Percentiles rank a stretch among this genome's conserved stretches.
phyloP scores from a whole-genome alignment of 2,329 filamentous ascomycete species.

The Fusarium brevicatenulatum region DNA sequence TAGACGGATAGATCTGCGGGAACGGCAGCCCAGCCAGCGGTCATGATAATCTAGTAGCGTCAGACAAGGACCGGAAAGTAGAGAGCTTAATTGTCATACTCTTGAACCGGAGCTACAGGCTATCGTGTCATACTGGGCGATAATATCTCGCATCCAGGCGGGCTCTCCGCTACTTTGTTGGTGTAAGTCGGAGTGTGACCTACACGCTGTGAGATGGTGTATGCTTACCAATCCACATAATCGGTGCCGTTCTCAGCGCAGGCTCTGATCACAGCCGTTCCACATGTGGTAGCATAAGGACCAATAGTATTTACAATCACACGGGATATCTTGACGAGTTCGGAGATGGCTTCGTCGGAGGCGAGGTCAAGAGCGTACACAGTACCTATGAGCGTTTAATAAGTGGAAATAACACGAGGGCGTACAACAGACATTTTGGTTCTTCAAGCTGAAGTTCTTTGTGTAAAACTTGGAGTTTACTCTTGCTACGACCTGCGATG shows the following conservation, averaged over 20 bases:
- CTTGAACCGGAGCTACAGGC: conserved; percentile 22
- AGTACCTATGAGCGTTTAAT: background rate
- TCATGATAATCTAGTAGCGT: conserved; percentile 28
- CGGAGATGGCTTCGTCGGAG: background rate
- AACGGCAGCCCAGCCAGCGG: conserved; percentile 32
- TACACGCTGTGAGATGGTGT: background rate
- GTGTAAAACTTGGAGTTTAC: conserved; percentile 75
- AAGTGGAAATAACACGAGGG: background rate
- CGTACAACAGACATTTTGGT: conserved; percentile 3
- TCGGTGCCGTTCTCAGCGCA: conserved; percentile 37
- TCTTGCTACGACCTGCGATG: conserved; percentile 78
- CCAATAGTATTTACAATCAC: conserved; percentile 29
- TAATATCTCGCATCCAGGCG: conserved; percentile 29
- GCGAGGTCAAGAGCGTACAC: conserved; percentile 10
- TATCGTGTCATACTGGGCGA: conserved; percentile 15
- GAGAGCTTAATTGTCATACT: background rate
- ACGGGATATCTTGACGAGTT: background rate
- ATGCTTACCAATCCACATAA: conserved; percentile 36
- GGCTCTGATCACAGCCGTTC: conserved; percentile 24
- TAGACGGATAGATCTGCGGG: conserved; percentile 33
- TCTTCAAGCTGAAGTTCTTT: conserved; percentile 42
- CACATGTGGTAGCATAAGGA: conserved; percentile 25
- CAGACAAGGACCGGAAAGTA: background rate
- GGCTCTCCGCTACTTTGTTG: conserved; percentile 31
- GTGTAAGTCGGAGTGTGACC: background rate